Evolutionary conservation across 1,284 basidiomycete genomes (phyloP), one percentile per base, ranked within the genome.

Genomic region (Sporisorium reilianum): DNA sequence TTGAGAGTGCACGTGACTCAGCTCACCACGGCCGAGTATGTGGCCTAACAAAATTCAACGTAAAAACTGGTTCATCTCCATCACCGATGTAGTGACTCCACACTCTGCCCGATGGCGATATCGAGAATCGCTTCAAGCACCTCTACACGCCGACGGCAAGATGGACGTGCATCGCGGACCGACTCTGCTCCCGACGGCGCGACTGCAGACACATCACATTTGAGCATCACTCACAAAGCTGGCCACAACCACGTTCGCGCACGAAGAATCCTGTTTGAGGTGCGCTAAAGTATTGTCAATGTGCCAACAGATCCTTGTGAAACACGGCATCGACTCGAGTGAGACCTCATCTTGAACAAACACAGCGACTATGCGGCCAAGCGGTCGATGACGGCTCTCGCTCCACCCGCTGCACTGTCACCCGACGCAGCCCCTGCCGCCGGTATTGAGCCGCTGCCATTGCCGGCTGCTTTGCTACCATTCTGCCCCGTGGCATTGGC

Each of bases 331-430:
- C 7, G 16, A n/a, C n/a, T n/a, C n/a, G n/a, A n/a, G n/a, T n/a
- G n/a, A n/a, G n/a, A n/a, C n/a, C n/a, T n/a, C n/a, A n/a, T n/a
- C n/a, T n/a, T n/a, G n/a, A n/a, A n/a, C n/a, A n/a, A n/a, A n/a
- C n/a, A n/a, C n/a, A n/a, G n/a, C n/a, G n/a, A n/a, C 50, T 32
- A 75, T 10, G 55, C 52, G 3, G 63, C 72, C 45, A 75, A 44
- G 1, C 72, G 62, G 50, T 75, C 72, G 25, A 75, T 59, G 46
- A 63, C 59, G 12, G 66, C 55, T 34, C 60, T 66, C 3, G 62
- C 53, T n/a, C 63, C 59, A 26, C 52, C 59, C 23, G 30, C 34
- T 30, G 50, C 53, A 26, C 14, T 26, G 7, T 49, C n/a, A 38
- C 26, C 34, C 7, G 61, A 30, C 0, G 60, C 16, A 3, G 36